Evolutionary conservation across 129 eudicot species (phyloP), one percentile per base, ranked within the genome.

Genomic region (Cynara cardunculus): DNA sequence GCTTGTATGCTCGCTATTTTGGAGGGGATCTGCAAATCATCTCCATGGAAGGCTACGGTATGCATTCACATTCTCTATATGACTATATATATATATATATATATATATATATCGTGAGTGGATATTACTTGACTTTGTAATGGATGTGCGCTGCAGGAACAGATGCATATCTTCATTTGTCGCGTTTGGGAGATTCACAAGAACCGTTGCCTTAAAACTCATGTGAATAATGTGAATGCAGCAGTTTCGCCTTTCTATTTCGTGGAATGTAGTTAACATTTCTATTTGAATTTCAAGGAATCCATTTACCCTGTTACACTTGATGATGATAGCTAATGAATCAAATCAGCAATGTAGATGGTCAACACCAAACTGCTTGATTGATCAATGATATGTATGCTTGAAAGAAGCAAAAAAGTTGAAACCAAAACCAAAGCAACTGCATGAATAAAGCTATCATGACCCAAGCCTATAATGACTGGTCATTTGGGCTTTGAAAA

Each of bases 1-100:
- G 99, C 30, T 83, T 96, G 76, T 96, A 96, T 78, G 99, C 99
- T 34, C 87, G 97, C 19, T 96, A 96, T 67, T 96, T 96, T 86
- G 99, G 99, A 30, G 99, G 99, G 78, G 99, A 96, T 91, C 89
- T 96, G 62, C 97, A 96, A 80, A 87, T 96, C 59, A 90, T 92
- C 83, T 96, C 99, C 44, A 92, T 96, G 99, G 99, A 96, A 87
- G 99, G 99, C 81, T 93, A 96, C 73, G 99, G 99, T 92, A 87
- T 70, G 97, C 65, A 56, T 82, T 44, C 69, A 72, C 27, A 35
- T 35, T 35, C 35, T 31, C 3, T 31, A 67, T 41, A 22, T 1
- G 3, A 3, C 0, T 5, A 16, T n/a, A 49, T 49, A 49, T 49
- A 16, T 7, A 34, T 34, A 27, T 28, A 28, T 28, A 28, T 32